These are phyloP conservation scores for Tricholoma saponaceum DNA, from an alignment of 768 basidiomycete species.

Conservation along the genomic window DNA sequence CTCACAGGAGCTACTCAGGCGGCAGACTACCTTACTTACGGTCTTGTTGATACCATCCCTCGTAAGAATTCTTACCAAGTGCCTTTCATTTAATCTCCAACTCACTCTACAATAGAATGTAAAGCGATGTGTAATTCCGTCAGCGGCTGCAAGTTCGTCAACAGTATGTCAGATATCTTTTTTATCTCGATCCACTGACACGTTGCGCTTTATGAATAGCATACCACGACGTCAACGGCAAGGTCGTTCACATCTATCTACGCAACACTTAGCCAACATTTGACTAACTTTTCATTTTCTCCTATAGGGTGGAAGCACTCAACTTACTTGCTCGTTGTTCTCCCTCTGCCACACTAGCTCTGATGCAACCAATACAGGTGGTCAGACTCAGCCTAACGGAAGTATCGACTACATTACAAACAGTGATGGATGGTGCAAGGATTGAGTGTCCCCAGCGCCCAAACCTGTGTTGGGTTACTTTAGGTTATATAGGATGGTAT, in stretches of 20 bases:
- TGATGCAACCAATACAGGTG: slow-evolving; percentile 37
- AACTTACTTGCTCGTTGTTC: slow-evolving; percentile 41
- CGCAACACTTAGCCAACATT: not conserved
- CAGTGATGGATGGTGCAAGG: slow-evolving; percentile 42
- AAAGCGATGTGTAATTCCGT: slow-evolving; percentile 41
- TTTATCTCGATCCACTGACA: not conserved
- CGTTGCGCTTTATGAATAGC: slow-evolving; percentile 17
- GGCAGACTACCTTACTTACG: slow-evolving; percentile 37
- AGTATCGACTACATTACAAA: slow-evolving; percentile 35
- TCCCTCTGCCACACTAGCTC: slow-evolving; percentile 29
- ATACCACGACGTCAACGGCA: slow-evolving; percentile 45
- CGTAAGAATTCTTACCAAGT: slow-evolving; percentile 20
- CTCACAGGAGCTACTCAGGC: slow-evolving; percentile 40
- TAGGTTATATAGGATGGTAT: no score
- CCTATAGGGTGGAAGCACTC: slow-evolving; percentile 35
- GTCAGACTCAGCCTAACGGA: slow-evolving; percentile 40
- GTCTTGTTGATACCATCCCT: slow-evolving; percentile 39
- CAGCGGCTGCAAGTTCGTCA: slow-evolving; percentile 36
- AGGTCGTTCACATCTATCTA: slow-evolving; percentile 19
- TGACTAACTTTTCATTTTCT: slow-evolving; percentile 4
- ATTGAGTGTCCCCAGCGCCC: no score
- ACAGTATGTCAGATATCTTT: slow-evolving; percentile 28
- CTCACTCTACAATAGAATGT: slow-evolving; percentile 28
- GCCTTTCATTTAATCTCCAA: not conserved
- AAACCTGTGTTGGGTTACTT: no score